phyloP scores from a whole-genome alignment of 2,329 filamentous ascomycete species.

The Trichoderma aggressivum region DNA sequence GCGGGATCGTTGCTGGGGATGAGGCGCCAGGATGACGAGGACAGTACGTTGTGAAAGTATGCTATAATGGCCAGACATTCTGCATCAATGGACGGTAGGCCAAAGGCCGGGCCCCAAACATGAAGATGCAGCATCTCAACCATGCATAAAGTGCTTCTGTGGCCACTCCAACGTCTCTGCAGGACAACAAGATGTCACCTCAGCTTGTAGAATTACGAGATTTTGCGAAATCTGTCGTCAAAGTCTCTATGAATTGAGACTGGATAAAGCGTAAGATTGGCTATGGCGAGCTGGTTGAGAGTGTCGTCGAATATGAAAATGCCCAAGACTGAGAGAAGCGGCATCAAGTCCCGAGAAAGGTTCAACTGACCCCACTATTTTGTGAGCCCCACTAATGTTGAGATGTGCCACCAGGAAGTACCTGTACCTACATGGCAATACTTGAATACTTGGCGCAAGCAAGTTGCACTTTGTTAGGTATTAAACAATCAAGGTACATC shows the following conservation, averaged over 20 bases:
- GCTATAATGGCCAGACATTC: constrained; percentile 83
- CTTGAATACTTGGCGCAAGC: not conserved
- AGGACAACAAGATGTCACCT: not conserved
- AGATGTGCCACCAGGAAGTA: not conserved
- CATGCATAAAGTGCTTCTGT: not conserved
- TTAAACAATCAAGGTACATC: not conserved
- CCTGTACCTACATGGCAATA: not conserved
- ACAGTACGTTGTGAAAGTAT: constrained; percentile 65
- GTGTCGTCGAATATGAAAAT: not conserved
- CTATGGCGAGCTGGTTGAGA: not conserved
- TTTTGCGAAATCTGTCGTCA: not conserved
- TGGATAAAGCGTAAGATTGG: not conserved
- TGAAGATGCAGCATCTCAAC: constrained; percentile 62
- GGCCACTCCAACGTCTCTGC: not conserved
- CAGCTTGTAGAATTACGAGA: not conserved
- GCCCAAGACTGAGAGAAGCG: not conserved
- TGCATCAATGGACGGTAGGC: constrained; percentile 83
- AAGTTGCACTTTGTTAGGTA: not conserved
- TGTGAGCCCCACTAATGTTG: not conserved
- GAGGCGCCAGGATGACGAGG: constrained; percentile 61
- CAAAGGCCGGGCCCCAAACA: constrained; percentile 87
- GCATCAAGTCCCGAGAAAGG: not conserved
- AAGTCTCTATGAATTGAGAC: not conserved
- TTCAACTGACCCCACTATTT: not conserved
- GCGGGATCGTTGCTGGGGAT: constrained; percentile 71